phyloP scores from a whole-genome alignment of 129 eudicot species.

The sunflower (Helianthus annuus) region HanXRQr2.0-SUNRISE NC_035447.2:115345337-115345836 shows the following conservation, averaged over 20 bases:
- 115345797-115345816: slow-evolving; percentile 89
- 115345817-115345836: slow-evolving; percentile 98
- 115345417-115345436: slow-evolving; percentile 98
- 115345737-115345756: slow-evolving; percentile 96
- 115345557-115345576: slow-evolving; percentile 89
- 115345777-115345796: slow-evolving; percentile 86
- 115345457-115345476: slow-evolving; percentile 97
- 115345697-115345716: slow-evolving; percentile 83
- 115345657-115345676: slow-evolving; percentile 94
- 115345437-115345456: slow-evolving; percentile 98
- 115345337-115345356: slow-evolving; percentile 98
- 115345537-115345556: slow-evolving; percentile 97
- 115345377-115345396: slow-evolving; percentile 95
- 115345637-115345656: slow-evolving; percentile 93
- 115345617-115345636: slow-evolving; percentile 84
- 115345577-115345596: slow-evolving; percentile 92
- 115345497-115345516: slow-evolving; percentile 92
- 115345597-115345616: slow-evolving; percentile 71
- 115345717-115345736: slow-evolving; percentile 95
- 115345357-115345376: slow-evolving; percentile 94
- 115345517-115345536: slow-evolving; percentile 94
- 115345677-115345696: slow-evolving; percentile 96
- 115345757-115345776: slow-evolving; percentile 89
- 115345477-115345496: slow-evolving; percentile 89
- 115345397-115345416: slow-evolving; percentile 94